These are phyloP conservation scores for Sporothrix luriei DNA, from an alignment of 2,329 filamentous ascomycete species.

Conservation along the genomic window DNA sequence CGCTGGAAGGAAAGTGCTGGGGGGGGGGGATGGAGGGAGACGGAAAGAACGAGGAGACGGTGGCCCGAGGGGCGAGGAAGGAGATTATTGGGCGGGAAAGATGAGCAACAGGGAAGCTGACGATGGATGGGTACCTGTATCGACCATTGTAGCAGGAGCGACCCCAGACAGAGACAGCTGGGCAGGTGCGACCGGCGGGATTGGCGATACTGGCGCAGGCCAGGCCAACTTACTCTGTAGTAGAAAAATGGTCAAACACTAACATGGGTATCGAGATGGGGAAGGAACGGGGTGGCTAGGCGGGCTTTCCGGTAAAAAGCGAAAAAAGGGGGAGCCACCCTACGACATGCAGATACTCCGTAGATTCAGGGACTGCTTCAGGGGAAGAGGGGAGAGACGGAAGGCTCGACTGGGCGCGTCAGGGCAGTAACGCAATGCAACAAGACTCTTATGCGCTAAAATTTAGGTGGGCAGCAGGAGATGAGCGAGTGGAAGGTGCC, in stretches of 20 bases:
- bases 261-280: conserved; percentile 27
- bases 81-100: conserved; percentile 31
- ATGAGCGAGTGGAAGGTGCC: conserved; percentile 20
- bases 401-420: conserved; percentile 1
- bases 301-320: conserved; percentile 14
- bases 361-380: background rate
- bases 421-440: conserved; percentile 12
- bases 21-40: conserved; percentile 23
- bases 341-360: background rate
- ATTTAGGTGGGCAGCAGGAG: background rate
- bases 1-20: conserved; percentile 17
- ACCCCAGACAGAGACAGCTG: too few species aligned
- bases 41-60: conserved; percentile 7
- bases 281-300: conserved; percentile 21
- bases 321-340: conserved; percentile 1
- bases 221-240: too few species aligned
- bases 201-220: too few species aligned
- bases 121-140: conserved; percentile 15
- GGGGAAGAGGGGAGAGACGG: background rate
- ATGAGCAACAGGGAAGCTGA: conserved; percentile 30
- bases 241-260: conserved; percentile 23
- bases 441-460: conserved; percentile 11
- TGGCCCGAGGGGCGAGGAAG: conserved; percentile 6
- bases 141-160: too few species aligned
- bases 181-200: conserved; percentile 6